Percentiles rank a stretch among this genome's conserved stretches.
Evolutionary conservation across 768 basidiomycete genomes (phyloP).

Genomic region (Lactarius indigo): DNA sequence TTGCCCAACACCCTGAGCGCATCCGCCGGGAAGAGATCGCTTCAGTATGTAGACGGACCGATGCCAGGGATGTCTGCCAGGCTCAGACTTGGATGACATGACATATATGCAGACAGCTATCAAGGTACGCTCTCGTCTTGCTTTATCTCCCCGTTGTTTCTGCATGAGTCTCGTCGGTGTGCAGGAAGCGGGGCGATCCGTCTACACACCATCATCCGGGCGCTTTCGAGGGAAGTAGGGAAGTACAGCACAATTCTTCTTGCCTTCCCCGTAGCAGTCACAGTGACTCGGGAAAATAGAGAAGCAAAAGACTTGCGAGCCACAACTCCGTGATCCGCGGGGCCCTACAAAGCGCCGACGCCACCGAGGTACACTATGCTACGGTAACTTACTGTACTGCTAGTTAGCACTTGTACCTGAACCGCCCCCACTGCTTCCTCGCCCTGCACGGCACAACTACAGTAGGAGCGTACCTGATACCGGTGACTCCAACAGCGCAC

Average conservation of each 20-base stretch:
- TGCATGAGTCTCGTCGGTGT: too few species aligned
- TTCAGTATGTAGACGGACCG: too few species aligned
- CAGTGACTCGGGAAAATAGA: too few species aligned
- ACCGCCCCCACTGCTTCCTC: background rate
- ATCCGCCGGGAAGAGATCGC: too few species aligned
- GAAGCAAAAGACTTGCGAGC: background rate
- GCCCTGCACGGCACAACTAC: background rate
- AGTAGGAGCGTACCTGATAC: background rate
- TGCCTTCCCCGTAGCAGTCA: conserved; percentile 3
- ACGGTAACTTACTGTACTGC: too few species aligned
- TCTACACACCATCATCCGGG: conserved; percentile 14
- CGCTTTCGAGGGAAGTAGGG: background rate
- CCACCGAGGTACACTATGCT: background rate
- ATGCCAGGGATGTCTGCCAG: conserved; percentile 2
- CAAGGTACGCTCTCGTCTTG: background rate
- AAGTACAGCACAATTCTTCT: conserved; percentile 13
- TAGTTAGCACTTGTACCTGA: background rate
- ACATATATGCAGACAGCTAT: conserved; percentile 9
- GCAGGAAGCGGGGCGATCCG: conserved; percentile 17
- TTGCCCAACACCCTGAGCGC: background rate
- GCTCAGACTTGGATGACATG: conserved; percentile 9
- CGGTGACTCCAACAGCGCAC: too few species aligned
- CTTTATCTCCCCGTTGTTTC: background rate
- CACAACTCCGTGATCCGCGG: background rate
- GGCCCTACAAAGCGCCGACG: background rate